Base-by-base conservation (phyloP, 495 filamentous ascomycete genomes). In the Lasiosphaeriaceae sp. region DNA sequence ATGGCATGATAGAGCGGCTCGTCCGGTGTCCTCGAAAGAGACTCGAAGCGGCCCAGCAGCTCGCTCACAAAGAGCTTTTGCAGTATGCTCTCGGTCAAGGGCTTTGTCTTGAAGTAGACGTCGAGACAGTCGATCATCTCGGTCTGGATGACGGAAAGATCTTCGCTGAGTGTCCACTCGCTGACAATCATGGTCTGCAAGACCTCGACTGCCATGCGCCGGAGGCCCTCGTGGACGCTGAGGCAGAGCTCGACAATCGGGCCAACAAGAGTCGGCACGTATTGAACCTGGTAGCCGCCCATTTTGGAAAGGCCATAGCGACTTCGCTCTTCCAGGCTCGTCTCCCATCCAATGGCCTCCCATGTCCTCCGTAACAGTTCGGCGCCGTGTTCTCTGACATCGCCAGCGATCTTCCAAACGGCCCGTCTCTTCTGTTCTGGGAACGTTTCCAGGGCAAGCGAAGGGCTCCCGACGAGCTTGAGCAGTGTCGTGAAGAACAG, bases 281-380 rank as follows among this genome's bases (percentile, higher is more conserved):
- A 99, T 76, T 97, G 94, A 20, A 99, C 95, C 70, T 99, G 94
- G 62, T 96, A 97, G 3, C 94, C 94, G 51, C 94, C 95, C 76
- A 97, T 86, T 67, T 86, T 91, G 53, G 86, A 78, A 44, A 96
- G 71, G 3, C 89, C 88, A 62, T 92, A 97, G 24, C 86, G 80
- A 35, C 70, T 68, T 41, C 74, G 69, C 65, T 93, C 89, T 19
- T 96, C 93, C 11, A 81, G 70, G 44, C 82, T 88, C 0, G 90
- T 89, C 64, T 97, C 94, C 94, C 94, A 99, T 14, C 94, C 94
- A 62, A 99, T 96, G 11, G 93, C 90, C 68, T 96, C 90, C 94
- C 94, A 99, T 29, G 86, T 94, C 20, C 83, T 77, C 37, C 87
- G 81, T 47, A 99, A 72, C 9, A 99, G 74, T 29, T 91, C 86